Percentiles rank a stretch among this genome's conserved stretches.
These are phyloP conservation scores for Hepatocystis sp. DNA, from an alignment of 169 alveolate genomes.

Conservation along the genomic window DNA sequence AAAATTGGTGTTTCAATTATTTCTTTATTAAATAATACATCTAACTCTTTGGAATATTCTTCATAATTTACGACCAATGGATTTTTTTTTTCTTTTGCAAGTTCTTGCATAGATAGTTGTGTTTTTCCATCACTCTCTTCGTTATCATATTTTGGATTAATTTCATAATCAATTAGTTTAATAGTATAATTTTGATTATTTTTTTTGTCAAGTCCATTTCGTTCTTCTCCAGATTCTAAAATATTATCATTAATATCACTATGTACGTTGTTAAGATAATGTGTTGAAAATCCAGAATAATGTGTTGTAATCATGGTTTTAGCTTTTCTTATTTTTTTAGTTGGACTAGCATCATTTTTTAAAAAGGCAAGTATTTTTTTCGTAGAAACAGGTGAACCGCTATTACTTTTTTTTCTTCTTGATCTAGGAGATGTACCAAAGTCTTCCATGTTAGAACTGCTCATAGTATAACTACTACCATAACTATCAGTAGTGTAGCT, in stretches of 20 bases:
- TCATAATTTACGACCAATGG: conserved; percentile 38
- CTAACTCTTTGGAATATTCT: conserved; percentile 61
- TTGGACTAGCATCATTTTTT: no score
- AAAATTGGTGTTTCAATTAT: conserved; percentile 13
- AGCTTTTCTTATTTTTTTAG: no score
- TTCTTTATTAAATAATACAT: conserved; percentile 37
- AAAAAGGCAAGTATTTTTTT: no score
- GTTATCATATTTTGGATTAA: conserved; percentile 38
- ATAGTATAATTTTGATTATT: not conserved
- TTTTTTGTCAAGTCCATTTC: not conserved
- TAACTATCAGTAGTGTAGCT: conserved; percentile 1
- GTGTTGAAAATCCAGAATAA: no score
- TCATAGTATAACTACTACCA: conserved; percentile 20
- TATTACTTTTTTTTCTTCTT: no score
- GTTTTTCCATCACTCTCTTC: not conserved
- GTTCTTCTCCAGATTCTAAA: conserved; percentile 12
- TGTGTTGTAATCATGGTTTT: no score
- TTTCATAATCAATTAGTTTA: conserved; percentile 50
- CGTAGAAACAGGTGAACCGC: no score
- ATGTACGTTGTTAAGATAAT: conserved; percentile 1
- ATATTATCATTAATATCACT: not conserved
- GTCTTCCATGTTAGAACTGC: no score
- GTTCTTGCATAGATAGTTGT: conserved; percentile 20
- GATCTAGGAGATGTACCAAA: no score
- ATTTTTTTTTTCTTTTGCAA: conserved; percentile 60